Percentiles rank a stretch among this genome's conserved stretches.
These are phyloP conservation scores for Yamadazyma jaroonii DNA, from an alignment of 1,139 yeast species.

Conservation along the genomic window DNA sequence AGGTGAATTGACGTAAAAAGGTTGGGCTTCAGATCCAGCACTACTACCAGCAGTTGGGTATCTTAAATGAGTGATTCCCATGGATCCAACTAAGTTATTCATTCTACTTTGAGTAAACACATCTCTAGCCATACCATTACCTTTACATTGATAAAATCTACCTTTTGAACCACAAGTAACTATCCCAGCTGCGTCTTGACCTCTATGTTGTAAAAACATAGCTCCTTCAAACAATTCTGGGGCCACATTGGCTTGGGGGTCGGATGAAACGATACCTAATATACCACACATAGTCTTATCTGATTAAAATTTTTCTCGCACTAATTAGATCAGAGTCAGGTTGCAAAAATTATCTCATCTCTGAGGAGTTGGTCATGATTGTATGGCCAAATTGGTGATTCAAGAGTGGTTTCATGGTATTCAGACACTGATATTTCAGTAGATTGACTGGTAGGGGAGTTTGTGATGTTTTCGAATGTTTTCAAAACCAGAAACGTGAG, in stretches of 20 bases:
- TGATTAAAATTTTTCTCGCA: conserved; percentile 3
- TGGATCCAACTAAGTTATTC: conserved; percentile 79
- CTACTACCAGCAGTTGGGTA: conserved; percentile 99
- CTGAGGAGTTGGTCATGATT: background rate
- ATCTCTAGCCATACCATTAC: conserved; percentile 98
- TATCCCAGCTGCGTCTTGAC: conserved; percentile 99
- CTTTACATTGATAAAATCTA: conserved; percentile 93
- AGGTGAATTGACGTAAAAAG: conserved; percentile 96
- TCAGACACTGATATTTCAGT: too few relatives aligned
- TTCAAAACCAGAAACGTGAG: too few relatives aligned
- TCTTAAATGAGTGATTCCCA: conserved; percentile 94
- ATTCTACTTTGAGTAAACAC: conserved; percentile 86
- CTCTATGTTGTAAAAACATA: conserved; percentile 92
- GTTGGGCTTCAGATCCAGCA: conserved; percentile 97
- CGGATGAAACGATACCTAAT: conserved; percentile 81
- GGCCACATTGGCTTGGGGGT: conserved; percentile 71
- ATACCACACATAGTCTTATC: conserved; percentile 79
- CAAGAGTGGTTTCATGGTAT: too few relatives aligned
- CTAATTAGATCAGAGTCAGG: conserved; percentile 5
- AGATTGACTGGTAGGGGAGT: too few relatives aligned
- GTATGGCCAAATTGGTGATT: too few relatives aligned
- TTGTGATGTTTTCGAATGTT: too few relatives aligned
- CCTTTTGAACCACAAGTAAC: conserved; percentile 95
- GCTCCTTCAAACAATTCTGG: conserved; percentile 92
- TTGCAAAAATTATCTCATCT: background rate